Base-by-base conservation (phyloP, 495 filamentous ascomycete genomes). In the Neurospora sp. region DNA sequence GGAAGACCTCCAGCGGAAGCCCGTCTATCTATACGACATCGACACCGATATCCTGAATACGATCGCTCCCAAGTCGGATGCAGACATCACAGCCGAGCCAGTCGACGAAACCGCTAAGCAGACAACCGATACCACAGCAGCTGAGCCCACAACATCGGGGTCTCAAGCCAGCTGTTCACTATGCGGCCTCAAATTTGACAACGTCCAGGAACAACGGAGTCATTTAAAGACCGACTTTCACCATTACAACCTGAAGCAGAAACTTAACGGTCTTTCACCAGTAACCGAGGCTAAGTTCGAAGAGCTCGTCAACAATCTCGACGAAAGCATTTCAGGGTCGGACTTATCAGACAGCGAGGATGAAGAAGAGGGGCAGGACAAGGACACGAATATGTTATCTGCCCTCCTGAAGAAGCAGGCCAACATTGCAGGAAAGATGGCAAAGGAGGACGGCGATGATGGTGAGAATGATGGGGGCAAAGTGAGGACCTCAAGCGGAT, bases 211-310 rank as follows among this genome's bases (percentile, higher is more conserved):
- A 70, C 96, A 99, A 76, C 88, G 92, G 61, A 86, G 87, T 70
- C 96, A 99, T 83, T 89, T 92, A 37, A 90, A 91, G 71, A 97
- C 94, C n/a, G 96, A 99, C 80, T 86, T 95, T 68, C 96, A 99
- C 81, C 87, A 91, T 71, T 98, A 97, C 81, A 99, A 99, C 79
- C 79, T 98, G 69, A 98, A 97, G 80, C 93, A 92, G 78, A 95
- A 92, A 82, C 81, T 97, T 41, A 86, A 90, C 70, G 93, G 92
- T 0, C 86, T 84, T 65, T 84, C 83, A 12, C 83, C 89, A 0
- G 90, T 97, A 2, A 86, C 88, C 12, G 96, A 98, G 72, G 75
- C 76, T 12, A 91, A 97, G 61, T 98, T 98, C 71, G 91, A 93
- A 76, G 92, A 90, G 77, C 87, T 98, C 14, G 83, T 98, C 12